These are phyloP conservation scores for Plantago lanceolata DNA, from an alignment of 305 asterid genomes.

Conservation along the genomic window DNA sequence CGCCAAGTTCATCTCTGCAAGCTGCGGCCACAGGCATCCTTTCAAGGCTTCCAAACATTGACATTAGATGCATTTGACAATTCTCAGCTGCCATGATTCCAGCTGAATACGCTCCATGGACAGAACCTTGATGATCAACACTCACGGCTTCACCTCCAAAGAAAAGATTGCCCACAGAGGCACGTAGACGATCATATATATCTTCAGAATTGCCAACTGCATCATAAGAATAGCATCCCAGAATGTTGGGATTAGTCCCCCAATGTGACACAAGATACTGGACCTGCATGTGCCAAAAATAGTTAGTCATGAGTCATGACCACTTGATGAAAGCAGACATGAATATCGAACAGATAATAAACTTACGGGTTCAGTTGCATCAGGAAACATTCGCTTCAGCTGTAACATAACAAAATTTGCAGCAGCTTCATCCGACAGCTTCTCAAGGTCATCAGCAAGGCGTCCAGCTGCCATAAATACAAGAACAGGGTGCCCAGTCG, in stretches of 20 bases:
- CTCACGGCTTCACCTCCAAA: slow-evolving; percentile 96
- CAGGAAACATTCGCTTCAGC: slow-evolving; percentile 81
- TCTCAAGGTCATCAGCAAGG: slow-evolving; percentile 82
- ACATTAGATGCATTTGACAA: slow-evolving; percentile 59
- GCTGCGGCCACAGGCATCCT: slow-evolving; percentile 52
- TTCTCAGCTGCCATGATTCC: slow-evolving; percentile 82
- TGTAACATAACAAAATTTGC: slow-evolving; percentile 72
- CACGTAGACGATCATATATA: slow-evolving; percentile 82
- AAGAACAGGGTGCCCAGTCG: slow-evolving; percentile 81
- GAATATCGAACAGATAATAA: slow-evolving; percentile 1
- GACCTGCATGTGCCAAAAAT: slow-evolving; percentile 37
- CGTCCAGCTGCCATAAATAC: slow-evolving; percentile 97
- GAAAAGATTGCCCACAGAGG: slow-evolving; percentile 78
- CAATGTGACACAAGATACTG: slow-evolving; percentile 80
- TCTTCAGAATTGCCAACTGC: slow-evolving; percentile 82
- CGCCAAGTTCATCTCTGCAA: slow-evolving; percentile 57
- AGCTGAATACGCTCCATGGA: slow-evolving; percentile 92
- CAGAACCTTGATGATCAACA: slow-evolving; percentile 89
- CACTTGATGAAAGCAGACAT: too few species aligned
- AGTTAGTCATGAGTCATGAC: too few species aligned
- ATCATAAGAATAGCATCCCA: slow-evolving; percentile 87
- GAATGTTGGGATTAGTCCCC: slow-evolving; percentile 83
- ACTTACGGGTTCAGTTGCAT: slow-evolving; percentile 82
- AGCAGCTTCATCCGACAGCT: slow-evolving; percentile 72
- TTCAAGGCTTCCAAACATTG: slow-evolving; percentile 53